Evolutionary conservation across 176 grass and related monocot genomes (phyloP).

Genomic region (Thinopyrum elongatum): DNA sequence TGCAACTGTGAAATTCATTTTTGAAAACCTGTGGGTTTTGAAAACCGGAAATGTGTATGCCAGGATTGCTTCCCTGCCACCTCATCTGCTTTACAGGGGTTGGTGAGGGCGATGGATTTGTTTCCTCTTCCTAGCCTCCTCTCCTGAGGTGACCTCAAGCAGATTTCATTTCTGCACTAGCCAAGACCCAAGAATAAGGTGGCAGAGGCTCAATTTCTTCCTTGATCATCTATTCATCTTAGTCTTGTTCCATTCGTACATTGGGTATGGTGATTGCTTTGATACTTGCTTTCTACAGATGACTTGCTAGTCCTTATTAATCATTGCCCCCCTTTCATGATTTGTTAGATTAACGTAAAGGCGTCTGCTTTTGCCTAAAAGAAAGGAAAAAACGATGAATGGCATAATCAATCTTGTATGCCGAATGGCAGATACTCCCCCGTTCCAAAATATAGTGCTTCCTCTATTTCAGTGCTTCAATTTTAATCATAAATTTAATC

Average conservation of each 20-base stretch:
- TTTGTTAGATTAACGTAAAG: neutral
- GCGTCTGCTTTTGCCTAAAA: neutral
- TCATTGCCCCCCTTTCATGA: neutral
- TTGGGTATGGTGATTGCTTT: neutral
- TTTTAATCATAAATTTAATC: too few species aligned
- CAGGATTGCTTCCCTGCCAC: too few species aligned
- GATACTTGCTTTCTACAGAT: neutral
- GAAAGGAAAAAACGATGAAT: neutral
- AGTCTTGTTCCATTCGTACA: neutral
- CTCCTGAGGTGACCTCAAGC: neutral
- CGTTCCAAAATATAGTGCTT: too few species aligned
- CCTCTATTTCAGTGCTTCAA: too few species aligned
- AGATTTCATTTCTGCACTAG: neutral
- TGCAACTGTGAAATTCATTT: neutral
- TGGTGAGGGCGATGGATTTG: neutral
- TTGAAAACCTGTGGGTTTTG: neutral
- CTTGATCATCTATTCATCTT: neutral
- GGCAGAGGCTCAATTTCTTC: neutral
- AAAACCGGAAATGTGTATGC: neutral
- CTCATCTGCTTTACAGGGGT: neutral
- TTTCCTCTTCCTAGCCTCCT: neutral
- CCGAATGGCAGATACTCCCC: neutral
- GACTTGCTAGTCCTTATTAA: neutral
- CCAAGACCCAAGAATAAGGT: neutral
- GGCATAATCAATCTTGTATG: neutral